Conservation (phyloP, 2,329 filamentous ascomycete genomes). For the Aspergillus hiratsukae region DNA sequence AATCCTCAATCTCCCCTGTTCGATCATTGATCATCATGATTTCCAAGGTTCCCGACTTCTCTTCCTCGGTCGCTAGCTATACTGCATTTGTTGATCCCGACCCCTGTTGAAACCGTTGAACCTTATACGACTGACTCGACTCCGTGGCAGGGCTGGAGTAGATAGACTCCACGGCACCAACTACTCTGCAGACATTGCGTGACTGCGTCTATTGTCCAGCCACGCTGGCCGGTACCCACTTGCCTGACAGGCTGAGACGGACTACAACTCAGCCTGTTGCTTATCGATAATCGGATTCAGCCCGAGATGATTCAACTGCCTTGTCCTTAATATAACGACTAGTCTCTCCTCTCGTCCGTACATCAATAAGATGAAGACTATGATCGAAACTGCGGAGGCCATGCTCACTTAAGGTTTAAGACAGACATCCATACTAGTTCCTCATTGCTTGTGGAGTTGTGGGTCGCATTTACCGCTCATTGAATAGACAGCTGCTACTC, state of each 20-base stretch:
- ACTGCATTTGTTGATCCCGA: background rate
- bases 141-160: background rate
- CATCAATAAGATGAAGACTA: background rate
- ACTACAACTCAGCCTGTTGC: background rate
- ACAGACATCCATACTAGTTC: background rate
- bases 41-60: background rate
- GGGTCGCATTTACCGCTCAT: background rate
- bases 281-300: background rate
- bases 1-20: background rate
- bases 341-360: background rate
- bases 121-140: background rate
- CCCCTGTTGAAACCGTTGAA: background rate
- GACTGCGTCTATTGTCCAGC: background rate
- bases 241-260: background rate
- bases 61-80: background rate
- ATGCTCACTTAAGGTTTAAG: background rate
- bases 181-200: background rate
- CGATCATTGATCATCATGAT: background rate
- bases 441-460: background rate
- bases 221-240: background rate
- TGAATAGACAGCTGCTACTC: background rate
- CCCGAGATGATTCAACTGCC: background rate
- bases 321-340: background rate
- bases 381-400: background rate
- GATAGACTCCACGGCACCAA: background rate